Evolutionary conservation across 495 filamentous ascomycete species (phyloP).

Genomic region (Tuber microsphaerosporum): DNA sequence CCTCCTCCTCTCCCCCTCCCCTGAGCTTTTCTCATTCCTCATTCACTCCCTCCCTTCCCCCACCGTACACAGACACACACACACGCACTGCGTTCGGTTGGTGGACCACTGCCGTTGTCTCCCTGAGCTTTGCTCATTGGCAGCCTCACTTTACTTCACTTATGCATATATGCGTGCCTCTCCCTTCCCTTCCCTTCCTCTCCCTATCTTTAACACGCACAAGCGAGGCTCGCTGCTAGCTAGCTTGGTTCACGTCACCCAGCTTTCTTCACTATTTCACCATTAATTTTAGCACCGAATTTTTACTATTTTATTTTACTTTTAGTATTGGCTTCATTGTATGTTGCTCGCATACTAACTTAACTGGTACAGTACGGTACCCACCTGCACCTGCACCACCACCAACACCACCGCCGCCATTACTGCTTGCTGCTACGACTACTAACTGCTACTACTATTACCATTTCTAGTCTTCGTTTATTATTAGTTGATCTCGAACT

Average conservation of each 20-base stretch:
- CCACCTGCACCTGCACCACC: not conserved
- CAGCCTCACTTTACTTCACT: not conserved
- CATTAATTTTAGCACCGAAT: too few species aligned
- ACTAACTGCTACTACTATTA: not conserved
- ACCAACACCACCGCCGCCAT: too few species aligned
- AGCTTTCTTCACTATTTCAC: not conserved
- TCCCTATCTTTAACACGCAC: not conserved
- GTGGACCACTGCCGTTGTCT: not conserved
- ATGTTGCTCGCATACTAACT: not conserved
- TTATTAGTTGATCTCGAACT: not conserved
- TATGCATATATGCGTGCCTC: not conserved
- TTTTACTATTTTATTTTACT: not conserved
- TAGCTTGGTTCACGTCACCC: not conserved
- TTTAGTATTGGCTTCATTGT: not conserved
- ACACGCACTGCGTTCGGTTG: slow-evolving; percentile 32
- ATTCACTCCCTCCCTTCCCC: slow-evolving; percentile 23
- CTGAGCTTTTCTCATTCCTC: slow-evolving; percentile 28
- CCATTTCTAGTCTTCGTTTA: not conserved
- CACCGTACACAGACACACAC: slow-evolving; percentile 8
- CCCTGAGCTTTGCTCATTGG: not conserved
- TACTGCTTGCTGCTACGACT: not conserved
- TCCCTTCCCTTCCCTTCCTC: not conserved
- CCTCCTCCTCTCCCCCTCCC: not conserved
- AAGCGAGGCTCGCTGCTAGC: not conserved
- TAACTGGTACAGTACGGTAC: not conserved